phyloP scores from a whole-genome alignment of 148 eudicot genomes.

The Cornus controversa region DNA sequence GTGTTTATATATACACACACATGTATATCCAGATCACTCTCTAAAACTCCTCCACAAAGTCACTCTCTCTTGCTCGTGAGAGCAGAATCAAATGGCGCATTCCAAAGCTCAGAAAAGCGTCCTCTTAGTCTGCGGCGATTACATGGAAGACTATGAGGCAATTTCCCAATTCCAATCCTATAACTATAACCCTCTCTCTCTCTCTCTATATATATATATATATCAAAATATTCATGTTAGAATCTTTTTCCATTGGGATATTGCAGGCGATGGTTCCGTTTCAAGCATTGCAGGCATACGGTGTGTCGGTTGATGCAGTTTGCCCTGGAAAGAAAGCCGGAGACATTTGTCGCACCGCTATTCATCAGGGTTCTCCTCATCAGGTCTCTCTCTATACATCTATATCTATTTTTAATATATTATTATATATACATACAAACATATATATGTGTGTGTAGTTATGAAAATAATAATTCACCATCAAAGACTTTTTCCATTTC shows the following conservation, averaged over 20 bases:
- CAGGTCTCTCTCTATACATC: slow-evolving; percentile 47
- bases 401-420: neutral
- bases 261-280: slow-evolving; percentile 98
- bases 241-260: too few relatives aligned
- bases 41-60: neutral
- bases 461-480: too few relatives aligned
- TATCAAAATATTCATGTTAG: neutral
- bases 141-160: slow-evolving; percentile 90
- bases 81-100: slow-evolving; percentile 30
- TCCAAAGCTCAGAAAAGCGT: slow-evolving; percentile 46
- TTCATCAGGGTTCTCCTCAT: slow-evolving; percentile 50
- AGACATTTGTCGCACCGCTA: slow-evolving; percentile 86
- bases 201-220: neutral
- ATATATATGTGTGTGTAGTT: neutral
- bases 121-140: slow-evolving; percentile 80
- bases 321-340: slow-evolving; percentile 94
- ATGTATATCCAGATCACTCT: neutral
- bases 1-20: neutral
- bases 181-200: neutral
- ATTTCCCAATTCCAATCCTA: neutral
- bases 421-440: neutral
- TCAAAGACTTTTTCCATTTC: too few relatives aligned
- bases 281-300: slow-evolving; percentile 88
- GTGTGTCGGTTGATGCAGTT: slow-evolving; percentile 82
- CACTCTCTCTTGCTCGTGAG: neutral